Evolutionary conservation across 371 early-diverging fungal genomes (phyloP), one percentile per base, ranked within the genome.

Genomic region (Syncephalastrum monosporum): DNA sequence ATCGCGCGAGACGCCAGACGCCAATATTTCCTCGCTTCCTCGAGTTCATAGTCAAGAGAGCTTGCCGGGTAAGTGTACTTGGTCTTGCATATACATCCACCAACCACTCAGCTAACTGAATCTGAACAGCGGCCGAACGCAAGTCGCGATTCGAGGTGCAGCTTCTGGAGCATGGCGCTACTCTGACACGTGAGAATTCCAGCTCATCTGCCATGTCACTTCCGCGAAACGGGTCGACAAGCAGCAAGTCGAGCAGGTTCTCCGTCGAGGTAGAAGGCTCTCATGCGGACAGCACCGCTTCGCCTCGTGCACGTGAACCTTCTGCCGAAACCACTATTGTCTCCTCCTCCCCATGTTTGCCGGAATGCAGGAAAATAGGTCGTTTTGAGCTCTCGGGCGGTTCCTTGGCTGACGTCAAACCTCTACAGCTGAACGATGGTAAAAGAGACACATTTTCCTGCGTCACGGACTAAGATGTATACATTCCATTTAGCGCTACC

Each of bases 361-460:
- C 60, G 12, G 71, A 70, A 64, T 77, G 70, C 16, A 54, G 77
- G 43, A 75, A 73, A 47, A 78, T 71, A 38, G 75, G 75, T 13
- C 56, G 77, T 16, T 77, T 77, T 60, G 77, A 77, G 50, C 45
- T 77, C 23, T 71, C 66, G 3, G 65, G 69, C 21, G 64, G 66
- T 63, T 64, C 29, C 44, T 61, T 60, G 69, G 27, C 58, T 76
- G 55, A 56, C 72, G 74, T 58, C 69, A 42, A 61, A 24, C 46
- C 45, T 42, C 17, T 43, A 12, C 42, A 44, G 42, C 13, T 50
- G 19, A 55, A 55, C 43, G 48, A 55, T 42, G 50, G 60, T 46
- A 19, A 13, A 13, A 38, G 24, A 47, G 33, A 42, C 21, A 50
- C n/a, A 55, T 41, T 25, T 19, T 19, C 2, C 38, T 33, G 12